Conservation (phyloP, 2,329 filamentous ascomycete species). For the Ascochyta viciae-villosae region DNA sequence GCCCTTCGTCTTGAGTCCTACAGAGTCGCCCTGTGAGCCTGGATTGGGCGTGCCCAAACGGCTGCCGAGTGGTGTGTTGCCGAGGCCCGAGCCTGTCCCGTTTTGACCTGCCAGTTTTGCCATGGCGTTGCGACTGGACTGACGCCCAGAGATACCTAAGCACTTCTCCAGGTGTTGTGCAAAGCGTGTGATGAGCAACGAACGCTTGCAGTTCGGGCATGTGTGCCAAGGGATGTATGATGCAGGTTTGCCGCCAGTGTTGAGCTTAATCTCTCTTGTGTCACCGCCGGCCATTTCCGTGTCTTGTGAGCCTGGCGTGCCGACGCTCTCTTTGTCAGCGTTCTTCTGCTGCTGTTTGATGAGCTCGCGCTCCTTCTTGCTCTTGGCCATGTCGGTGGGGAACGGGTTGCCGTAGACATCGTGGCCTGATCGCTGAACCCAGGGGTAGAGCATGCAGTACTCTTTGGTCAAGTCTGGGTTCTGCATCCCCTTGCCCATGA, state of each 20-base stretch:
- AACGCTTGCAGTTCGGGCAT: constrained; percentile 67
- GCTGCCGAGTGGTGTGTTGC: constrained; percentile 53
- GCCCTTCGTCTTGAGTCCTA: constrained; percentile 34
- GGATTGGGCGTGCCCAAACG: constrained; percentile 52
- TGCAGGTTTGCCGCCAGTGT: constrained; percentile 55
- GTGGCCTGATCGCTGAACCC: constrained; percentile 76
- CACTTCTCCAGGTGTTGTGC: constrained; percentile 69
- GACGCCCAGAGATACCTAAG: constrained; percentile 63
- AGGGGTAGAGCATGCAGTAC: constrained; percentile 82
- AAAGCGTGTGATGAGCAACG: constrained; percentile 66
- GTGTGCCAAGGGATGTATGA: constrained; percentile 61
- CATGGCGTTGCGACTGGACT: constrained; percentile 58
- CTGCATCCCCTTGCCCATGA: constrained; percentile 72
- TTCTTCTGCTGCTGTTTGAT: constrained; percentile 52
- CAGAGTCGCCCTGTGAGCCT: constrained; percentile 38
- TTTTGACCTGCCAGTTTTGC: constrained; percentile 52
- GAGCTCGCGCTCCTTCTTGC: constrained; percentile 72
- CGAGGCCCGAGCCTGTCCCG: constrained; percentile 48
- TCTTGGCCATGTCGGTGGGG: constrained; percentile 77
- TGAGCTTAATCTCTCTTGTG: constrained; percentile 55
- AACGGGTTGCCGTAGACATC: constrained; percentile 86
- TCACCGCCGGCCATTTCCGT: constrained; percentile 47
- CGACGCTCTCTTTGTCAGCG: constrained; percentile 52
- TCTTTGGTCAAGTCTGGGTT: constrained; percentile 65
- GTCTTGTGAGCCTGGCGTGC: constrained; percentile 55